Percentiles rank a stretch among this genome's conserved stretches.
Conservation (phyloP, 148 eudicot species). For the Silene conica region DNA sequence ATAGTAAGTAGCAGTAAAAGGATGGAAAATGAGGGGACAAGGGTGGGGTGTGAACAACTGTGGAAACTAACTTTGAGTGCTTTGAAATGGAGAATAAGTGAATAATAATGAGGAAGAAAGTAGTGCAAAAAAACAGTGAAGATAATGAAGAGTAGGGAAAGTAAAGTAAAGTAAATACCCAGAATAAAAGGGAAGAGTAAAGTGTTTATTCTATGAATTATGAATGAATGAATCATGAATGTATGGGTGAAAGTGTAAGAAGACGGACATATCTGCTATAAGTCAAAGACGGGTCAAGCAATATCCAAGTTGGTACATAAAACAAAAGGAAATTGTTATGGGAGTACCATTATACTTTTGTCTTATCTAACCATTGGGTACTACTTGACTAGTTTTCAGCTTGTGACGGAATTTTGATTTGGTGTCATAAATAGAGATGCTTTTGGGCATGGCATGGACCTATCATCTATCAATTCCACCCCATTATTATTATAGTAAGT, state of each 20-base stretch:
- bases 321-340: too few relatives aligned
- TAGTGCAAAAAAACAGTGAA: background rate
- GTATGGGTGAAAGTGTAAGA: constrained; percentile 5
- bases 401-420: too few relatives aligned
- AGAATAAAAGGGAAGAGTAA: background rate
- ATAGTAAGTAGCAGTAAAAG: too few relatives aligned
- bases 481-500: too few relatives aligned
- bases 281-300: too few relatives aligned
- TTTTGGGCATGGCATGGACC: constrained; percentile 3
- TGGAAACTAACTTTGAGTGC: background rate
- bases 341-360: too few relatives aligned
- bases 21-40: background rate
- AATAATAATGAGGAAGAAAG: background rate
- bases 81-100: constrained; percentile 9
- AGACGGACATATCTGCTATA: too few relatives aligned
- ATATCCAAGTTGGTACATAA: too few relatives aligned
- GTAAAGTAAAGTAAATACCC: background rate
- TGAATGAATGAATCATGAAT: too few relatives aligned
- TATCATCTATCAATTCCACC: background rate
- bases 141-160: background rate
- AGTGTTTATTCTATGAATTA: too few relatives aligned
- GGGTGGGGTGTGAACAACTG: background rate
- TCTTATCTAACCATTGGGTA: too few relatives aligned
- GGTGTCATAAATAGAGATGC: background rate
- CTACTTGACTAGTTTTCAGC: too few relatives aligned